A percentile compares a stretch with the other conserved stretches of the same genome.
Conservation (phyloP, 495 filamentous ascomycete species). For the Hyaloscypha variabilis region DNA sequence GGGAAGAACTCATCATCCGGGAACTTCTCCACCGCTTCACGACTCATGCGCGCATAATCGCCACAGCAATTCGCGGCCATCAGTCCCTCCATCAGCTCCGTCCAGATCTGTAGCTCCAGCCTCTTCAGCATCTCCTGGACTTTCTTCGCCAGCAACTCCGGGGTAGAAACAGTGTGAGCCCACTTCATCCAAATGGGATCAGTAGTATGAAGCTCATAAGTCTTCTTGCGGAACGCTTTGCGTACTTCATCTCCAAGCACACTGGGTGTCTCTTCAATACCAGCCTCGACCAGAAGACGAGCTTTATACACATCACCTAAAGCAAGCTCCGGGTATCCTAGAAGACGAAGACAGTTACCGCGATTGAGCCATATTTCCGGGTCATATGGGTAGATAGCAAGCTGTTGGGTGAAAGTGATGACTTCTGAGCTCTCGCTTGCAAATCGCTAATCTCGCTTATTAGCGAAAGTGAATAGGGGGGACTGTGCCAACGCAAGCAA, state of each 20-base stretch:
- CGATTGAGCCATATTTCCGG: conserved; percentile 26
- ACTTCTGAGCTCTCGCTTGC: conserved; percentile 18
- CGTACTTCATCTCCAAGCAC: conserved; percentile 16
- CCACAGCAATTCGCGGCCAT: conserved; percentile 27
- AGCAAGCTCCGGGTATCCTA: conserved; percentile 16
- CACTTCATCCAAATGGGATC: conserved; percentile 23
- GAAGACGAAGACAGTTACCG: conserved; percentile 17
- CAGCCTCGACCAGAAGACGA: conserved; percentile 20
- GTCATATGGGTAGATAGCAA: conserved; percentile 18
- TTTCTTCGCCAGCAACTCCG: conserved; percentile 12
- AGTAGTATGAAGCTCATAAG: conserved; percentile 20
- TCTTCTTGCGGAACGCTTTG: conserved; percentile 22
- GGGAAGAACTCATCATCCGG: conserved; percentile 25
- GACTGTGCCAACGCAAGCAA: background rate
- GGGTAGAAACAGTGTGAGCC: conserved; percentile 13
- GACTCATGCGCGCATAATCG: conserved; percentile 21
- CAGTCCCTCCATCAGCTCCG: conserved; percentile 26
- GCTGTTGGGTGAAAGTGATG: conserved; percentile 9
- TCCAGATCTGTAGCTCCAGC: conserved; percentile 26
- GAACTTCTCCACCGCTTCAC: conserved; percentile 23
- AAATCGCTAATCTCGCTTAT: conserved; percentile 13
- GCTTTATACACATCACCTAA: conserved; percentile 23
- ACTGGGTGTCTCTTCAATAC: background rate
- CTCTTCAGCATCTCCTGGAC: conserved; percentile 25
- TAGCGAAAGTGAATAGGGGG: conserved; percentile 15